Evolutionary conservation across 345 rosid genomes (phyloP).

Genomic region (Geranium brycei): DNA sequence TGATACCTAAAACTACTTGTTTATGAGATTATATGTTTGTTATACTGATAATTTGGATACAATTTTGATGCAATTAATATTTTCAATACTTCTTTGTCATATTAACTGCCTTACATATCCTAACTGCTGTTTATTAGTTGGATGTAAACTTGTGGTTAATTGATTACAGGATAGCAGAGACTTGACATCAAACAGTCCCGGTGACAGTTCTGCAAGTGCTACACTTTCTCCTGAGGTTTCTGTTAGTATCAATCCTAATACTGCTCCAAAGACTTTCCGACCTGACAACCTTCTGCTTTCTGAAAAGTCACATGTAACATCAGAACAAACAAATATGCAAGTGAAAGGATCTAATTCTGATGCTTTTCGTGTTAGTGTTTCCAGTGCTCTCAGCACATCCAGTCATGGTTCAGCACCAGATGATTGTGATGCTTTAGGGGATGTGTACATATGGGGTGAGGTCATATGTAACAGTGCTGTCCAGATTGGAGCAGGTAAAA

Average conservation of each 20-base stretch:
- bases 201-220: slow-evolving; percentile 66
- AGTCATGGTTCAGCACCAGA: slow-evolving; percentile 77
- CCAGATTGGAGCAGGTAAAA: slow-evolving; percentile 26
- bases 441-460: slow-evolving; percentile 47
- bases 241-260: slow-evolving; percentile 4
- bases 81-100: no score
- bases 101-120: no score
- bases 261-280: slow-evolving; percentile 15
- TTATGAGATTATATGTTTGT: no score
- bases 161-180: slow-evolving; percentile 75
- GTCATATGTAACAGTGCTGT: no score
- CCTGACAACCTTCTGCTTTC: slow-evolving; percentile 42
- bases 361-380: no score
- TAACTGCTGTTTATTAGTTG: slow-evolving; percentile 1
- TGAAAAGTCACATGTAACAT: no score
- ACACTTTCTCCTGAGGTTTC: slow-evolving; percentile 53
- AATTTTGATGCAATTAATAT: no score
- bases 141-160: neutral
- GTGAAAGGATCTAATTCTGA: slow-evolving; percentile 11
- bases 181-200: slow-evolving; percentile 69
- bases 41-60: no score
- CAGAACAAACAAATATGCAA: no score
- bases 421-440: slow-evolving; percentile 92
- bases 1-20: no score
- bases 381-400: no score